phyloP scores from a whole-genome alignment of 345 rosid species.

The rapeseed (Brassica napus) region DNA sequence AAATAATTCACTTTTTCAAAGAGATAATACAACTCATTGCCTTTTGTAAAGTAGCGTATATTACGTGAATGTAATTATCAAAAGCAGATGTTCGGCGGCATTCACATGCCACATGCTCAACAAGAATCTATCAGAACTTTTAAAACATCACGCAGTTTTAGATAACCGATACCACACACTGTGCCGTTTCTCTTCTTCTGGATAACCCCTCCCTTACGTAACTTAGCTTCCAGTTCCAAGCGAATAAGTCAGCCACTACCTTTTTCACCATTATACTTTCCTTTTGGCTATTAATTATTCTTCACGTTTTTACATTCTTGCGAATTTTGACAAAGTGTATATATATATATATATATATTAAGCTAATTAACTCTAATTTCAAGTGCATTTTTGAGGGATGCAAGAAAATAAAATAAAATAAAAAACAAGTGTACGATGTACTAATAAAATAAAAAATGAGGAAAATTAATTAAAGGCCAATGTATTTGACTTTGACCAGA shows the following conservation, averaged over 20 bases:
- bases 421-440: slow-evolving; percentile 4
- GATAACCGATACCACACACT: not conserved
- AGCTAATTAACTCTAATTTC: no score
- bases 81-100: slow-evolving; percentile 26
- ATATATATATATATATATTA: no score
- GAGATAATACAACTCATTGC: slow-evolving; percentile 21
- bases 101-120: slow-evolving; percentile 31
- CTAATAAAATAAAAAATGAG: not conserved
- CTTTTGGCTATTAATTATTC: no score
- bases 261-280: not conserved
- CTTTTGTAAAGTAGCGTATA: slow-evolving; percentile 19
- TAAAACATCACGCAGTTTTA: not conserved
- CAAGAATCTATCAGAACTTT: not conserved
- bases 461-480: not conserved
- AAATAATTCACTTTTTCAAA: not conserved
- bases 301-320: no score
- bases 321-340: no score
- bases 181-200: not conserved
- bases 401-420: not conserved
- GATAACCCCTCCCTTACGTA: not conserved
- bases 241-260: not conserved
- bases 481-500: slow-evolving; percentile 30
- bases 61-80: slow-evolving; percentile 14
- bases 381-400: not conserved
- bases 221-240: not conserved